phyloP scores from a whole-genome alignment of 768 basidiomycete species.

The Gyrodon lividus region DNA sequence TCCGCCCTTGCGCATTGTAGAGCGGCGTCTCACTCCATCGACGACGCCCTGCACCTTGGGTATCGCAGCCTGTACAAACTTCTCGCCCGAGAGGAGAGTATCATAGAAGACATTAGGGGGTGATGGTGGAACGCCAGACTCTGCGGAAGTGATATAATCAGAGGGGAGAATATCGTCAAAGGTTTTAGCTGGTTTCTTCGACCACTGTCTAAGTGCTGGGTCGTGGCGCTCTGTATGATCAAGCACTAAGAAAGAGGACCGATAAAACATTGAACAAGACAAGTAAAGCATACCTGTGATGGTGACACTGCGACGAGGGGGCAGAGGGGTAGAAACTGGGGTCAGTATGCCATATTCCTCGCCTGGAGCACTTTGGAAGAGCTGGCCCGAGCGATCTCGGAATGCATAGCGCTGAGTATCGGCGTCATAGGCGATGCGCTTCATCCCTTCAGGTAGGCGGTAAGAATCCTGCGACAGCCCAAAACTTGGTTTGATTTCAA shows the following conservation, averaged over 20 bases:
- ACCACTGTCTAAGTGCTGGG: slow-evolving; percentile 24
- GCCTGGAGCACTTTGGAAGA: slow-evolving; percentile 47
- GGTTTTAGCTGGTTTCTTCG: slow-evolving; percentile 30
- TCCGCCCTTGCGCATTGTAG: slow-evolving; percentile 9
- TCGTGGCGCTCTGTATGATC: slow-evolving; percentile 23
- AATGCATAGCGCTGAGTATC: slow-evolving; percentile 54
- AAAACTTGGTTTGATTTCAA: neutral
- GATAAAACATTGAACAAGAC: neutral
- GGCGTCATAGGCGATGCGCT: slow-evolving; percentile 52
- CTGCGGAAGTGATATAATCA: slow-evolving; percentile 41
- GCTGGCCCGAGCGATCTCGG: slow-evolving; percentile 41
- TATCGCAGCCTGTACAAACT: slow-evolving; percentile 32
- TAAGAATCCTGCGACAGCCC: slow-evolving; percentile 29
- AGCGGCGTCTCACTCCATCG: slow-evolving; percentile 23
- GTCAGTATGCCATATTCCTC: slow-evolving; percentile 43
- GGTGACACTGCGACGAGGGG: slow-evolving; percentile 27
- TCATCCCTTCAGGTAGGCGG: slow-evolving; percentile 43
- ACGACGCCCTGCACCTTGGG: slow-evolving; percentile 43
- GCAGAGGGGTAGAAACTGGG: slow-evolving; percentile 29
- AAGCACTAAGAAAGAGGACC: slow-evolving; percentile 3
- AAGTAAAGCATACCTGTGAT: slow-evolving; percentile 19
- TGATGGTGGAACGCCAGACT: slow-evolving; percentile 24
- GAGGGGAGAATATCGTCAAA: slow-evolving; percentile 50
- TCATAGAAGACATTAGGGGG: slow-evolving; percentile 15
- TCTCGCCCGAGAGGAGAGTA: slow-evolving; percentile 26